Percentiles rank a stretch among this genome's conserved stretches.
phyloP scores from a whole-genome alignment of 805 yeast species.

The Cyberlindnera amylophila region DNA sequence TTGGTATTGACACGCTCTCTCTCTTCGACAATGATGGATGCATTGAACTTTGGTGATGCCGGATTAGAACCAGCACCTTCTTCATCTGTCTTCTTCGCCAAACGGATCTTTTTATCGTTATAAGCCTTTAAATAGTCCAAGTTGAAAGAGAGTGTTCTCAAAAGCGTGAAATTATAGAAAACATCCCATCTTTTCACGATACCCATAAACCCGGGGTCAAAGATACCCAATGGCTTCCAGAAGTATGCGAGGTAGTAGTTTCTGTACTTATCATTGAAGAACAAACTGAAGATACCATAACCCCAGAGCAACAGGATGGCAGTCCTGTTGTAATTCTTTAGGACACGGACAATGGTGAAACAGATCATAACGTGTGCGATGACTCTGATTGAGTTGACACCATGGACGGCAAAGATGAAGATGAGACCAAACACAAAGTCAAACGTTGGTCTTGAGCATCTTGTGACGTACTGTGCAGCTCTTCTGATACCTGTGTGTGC shows the following conservation, averaged over 20 bases:
- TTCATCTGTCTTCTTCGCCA: slow-evolving; percentile 22
- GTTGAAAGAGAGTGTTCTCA: slow-evolving; percentile 80
- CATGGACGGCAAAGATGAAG: slow-evolving; percentile 74
- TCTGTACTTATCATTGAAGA: slow-evolving; percentile 69
- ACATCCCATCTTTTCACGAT: slow-evolving; percentile 93
- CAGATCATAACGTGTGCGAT: slow-evolving; percentile 52
- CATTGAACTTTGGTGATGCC: slow-evolving; percentile 16
- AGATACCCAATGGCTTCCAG: slow-evolving; percentile 37
- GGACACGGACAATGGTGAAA: slow-evolving; percentile 44
- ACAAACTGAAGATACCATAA: slow-evolving; percentile 74
- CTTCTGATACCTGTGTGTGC: slow-evolving; percentile 54
- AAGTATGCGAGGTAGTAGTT: slow-evolving; percentile 46
- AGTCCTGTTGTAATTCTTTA: slow-evolving; percentile 29
- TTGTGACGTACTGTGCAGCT: slow-evolving; percentile 16
- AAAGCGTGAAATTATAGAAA: slow-evolving; percentile 82
- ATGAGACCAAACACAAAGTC: slow-evolving; percentile 70
- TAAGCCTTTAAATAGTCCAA: slow-evolving; percentile 61
- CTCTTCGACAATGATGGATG: slow-evolving; percentile 29
- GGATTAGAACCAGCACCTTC: slow-evolving; percentile 23
- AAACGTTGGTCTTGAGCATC: slow-evolving; percentile 49
- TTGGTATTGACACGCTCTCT: slow-evolving; percentile 63
- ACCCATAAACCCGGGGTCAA: slow-evolving; percentile 67
- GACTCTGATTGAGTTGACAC: slow-evolving; percentile 64
- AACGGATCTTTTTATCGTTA: slow-evolving; percentile 18
- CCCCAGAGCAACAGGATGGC: slow-evolving; percentile 59